These are phyloP conservation scores for Chalciporus piperatus DNA, from an alignment of 768 basidiomycete species.

Conservation along the genomic window DNA sequence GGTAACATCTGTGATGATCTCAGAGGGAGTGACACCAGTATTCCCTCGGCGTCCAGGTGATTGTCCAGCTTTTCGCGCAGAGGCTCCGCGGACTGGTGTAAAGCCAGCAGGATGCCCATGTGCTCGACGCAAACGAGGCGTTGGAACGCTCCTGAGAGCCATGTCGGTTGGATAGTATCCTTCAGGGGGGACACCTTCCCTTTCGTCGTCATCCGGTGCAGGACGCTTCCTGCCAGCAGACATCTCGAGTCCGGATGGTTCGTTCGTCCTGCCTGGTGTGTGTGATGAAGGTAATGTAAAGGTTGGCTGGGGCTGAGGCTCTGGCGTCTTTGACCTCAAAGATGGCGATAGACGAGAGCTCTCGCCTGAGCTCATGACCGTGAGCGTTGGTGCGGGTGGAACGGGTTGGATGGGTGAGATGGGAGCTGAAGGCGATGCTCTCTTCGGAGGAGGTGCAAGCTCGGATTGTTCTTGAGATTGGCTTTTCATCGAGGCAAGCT, in stretches of 20 bases:
- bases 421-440: slow-evolving; percentile 2
- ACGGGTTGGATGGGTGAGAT: slow-evolving; percentile 15
- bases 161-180: slow-evolving; percentile 50
- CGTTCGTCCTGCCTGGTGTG: slow-evolving; percentile 44
- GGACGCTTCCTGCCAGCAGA: slow-evolving; percentile 66
- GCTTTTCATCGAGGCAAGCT: slow-evolving; percentile 55
- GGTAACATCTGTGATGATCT: slow-evolving; percentile 56
- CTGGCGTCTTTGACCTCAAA: slow-evolving; percentile 53
- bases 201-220: slow-evolving; percentile 76
- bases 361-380: slow-evolving; percentile 9
- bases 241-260: slow-evolving; percentile 31
- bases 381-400: slow-evolving; percentile 2
- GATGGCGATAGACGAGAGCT: slow-evolving; percentile 45
- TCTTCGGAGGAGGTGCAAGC: slow-evolving; percentile 10
- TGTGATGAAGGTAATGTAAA: slow-evolving; percentile 35
- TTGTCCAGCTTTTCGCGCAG: slow-evolving; percentile 32
- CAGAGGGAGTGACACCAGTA: slow-evolving; percentile 35
- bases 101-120: slow-evolving; percentile 64
- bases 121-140: slow-evolving; percentile 59
- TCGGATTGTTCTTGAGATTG: slow-evolving; percentile 21
- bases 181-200: slow-evolving; percentile 59
- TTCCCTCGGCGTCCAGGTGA: slow-evolving; percentile 51
- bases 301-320: slow-evolving; percentile 28
- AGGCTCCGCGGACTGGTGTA: slow-evolving; percentile 62
- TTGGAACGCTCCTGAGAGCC: slow-evolving; percentile 40